Evolutionary conservation across 768 basidiomycete species (phyloP), one percentile per base, ranked within the genome.

Genomic region (Lanmaoa pseudosensibilis): DNA sequence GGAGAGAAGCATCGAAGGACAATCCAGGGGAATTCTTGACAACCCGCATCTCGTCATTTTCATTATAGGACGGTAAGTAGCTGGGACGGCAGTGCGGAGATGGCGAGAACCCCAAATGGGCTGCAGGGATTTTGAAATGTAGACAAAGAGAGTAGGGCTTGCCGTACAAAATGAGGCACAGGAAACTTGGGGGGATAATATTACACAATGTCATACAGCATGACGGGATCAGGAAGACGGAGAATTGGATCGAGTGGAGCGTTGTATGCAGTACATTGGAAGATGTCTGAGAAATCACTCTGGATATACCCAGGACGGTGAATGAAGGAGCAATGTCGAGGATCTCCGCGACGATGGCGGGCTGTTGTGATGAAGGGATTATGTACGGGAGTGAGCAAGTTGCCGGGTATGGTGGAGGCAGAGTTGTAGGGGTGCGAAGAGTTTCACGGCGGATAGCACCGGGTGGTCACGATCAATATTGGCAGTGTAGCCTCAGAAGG

Each of bases 61-160:
- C 66, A 66, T 68, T 61, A 58, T 61, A 44, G 34, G 55, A 43
- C 46, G 54, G 43, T 43, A 12, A 23, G 47, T 36, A 49, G 18
- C 9, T 52, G 21, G 52, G 50, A 66, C 56, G 64, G 64, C 48
- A 51, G 39, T 64, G 65, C 62, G 66, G 65, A 69, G 59, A 68
- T 67, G 67, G 64, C 45, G 34, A 54, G 62, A 67, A 47, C 18
- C 44, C 41, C 46, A 45, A 52, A 57, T 45, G 39, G 49, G 38
- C 48, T 37, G 45, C 53, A 39, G 5, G 2, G 50, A 56, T 48
- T 55, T 62, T 55, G 57, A 56, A 65, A 65, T 58, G 59, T 10
- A 32, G 25, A 44, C 15, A 5, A 52, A 58, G 46, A 39, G 23
- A 38, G 52, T 5, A 37, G 13, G 23, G 4, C 9, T 38, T 57